Evolutionary conservation across 1,284 basidiomycete species (phyloP).

Genomic region (Trichosporon inkin): DNA sequence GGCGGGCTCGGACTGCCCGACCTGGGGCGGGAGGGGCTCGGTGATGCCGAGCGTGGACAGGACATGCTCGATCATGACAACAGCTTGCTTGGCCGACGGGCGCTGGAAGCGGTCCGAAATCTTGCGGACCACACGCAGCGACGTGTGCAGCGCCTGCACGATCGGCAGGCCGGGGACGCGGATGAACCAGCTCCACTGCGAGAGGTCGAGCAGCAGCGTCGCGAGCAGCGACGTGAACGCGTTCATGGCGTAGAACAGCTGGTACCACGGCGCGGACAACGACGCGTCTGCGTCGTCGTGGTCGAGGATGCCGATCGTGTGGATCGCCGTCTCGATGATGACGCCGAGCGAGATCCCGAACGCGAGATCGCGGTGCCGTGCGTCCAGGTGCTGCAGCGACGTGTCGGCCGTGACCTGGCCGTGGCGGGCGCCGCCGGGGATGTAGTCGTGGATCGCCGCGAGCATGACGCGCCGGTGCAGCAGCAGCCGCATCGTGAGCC

Average conservation of each 20-base stretch:
- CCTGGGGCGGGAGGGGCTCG: constrained; percentile 2
- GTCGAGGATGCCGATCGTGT: constrained; percentile 17
- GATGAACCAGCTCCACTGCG: constrained; percentile 19
- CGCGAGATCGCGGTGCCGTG: constrained; percentile 13
- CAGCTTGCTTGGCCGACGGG: constrained; percentile 9
- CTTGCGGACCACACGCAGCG: constrained; percentile 7
- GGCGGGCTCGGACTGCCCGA: not conserved
- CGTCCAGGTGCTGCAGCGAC: constrained; percentile 13
- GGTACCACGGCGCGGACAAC: constrained; percentile 23
- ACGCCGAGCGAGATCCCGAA: constrained; percentile 19
- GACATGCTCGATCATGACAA: constrained; percentile 15
- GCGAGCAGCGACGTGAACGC: constrained; percentile 26
- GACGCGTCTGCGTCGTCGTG: not conserved
- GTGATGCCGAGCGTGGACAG: constrained; percentile 6
- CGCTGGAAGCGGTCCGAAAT: constrained; percentile 15
- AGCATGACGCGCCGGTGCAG: constrained; percentile 25
- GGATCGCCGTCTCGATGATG: constrained; percentile 22
- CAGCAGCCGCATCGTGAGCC: constrained; percentile 21
- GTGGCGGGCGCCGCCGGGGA: not conserved
- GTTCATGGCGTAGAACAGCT: constrained; percentile 26
- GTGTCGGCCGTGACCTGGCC: not conserved
- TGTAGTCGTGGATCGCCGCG: constrained; percentile 9
- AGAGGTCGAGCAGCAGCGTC: constrained; percentile 22
- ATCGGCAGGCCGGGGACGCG: constrained; percentile 7
- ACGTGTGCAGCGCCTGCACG: not conserved